Evolutionary conservation across 2,329 filamentous ascomycete species (phyloP).

Genomic region (Ophiostoma novo-ulmi): DNA sequence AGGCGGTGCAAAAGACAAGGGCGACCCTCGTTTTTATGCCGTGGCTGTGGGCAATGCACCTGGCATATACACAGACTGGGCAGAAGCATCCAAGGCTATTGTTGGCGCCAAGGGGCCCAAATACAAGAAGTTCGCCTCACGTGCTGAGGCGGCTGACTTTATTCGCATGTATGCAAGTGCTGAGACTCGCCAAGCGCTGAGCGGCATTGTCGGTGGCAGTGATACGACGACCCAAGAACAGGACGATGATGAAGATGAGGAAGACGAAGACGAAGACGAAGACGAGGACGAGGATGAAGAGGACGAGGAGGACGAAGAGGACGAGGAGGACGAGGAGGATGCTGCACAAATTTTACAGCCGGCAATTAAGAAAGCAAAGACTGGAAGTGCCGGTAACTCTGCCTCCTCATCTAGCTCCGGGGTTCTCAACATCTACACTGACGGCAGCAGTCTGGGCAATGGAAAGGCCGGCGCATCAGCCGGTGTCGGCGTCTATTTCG

Average conservation of each 20-base stretch:
- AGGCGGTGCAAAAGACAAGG: slow-evolving; percentile 37
- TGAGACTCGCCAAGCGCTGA: slow-evolving; percentile 41
- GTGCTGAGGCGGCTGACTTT: slow-evolving; percentile 71
- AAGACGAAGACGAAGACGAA: slow-evolving; percentile 30
- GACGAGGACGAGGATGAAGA: slow-evolving; percentile 31
- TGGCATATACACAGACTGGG: slow-evolving; percentile 61
- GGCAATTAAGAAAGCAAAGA: slow-evolving; percentile 35
- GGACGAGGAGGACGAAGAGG: slow-evolving; percentile 30
- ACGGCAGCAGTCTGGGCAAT: slow-evolving; percentile 58
- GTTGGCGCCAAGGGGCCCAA: slow-evolving; percentile 64
- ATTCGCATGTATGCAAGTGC: slow-evolving; percentile 50
- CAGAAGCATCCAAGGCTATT: slow-evolving; percentile 66
- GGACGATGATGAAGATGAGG: slow-evolving; percentile 28
- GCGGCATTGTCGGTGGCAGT: slow-evolving; percentile 28
- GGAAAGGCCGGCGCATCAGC: slow-evolving; percentile 51
- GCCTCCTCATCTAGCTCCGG: slow-evolving; percentile 22
- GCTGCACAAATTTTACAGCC: slow-evolving; percentile 35
- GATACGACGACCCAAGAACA: slow-evolving; percentile 24
- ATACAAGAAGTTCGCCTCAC: slow-evolving; percentile 64
- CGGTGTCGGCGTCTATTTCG: slow-evolving; percentile 62
- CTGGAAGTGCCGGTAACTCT: slow-evolving; percentile 25
- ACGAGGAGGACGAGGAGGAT: slow-evolving; percentile 30
- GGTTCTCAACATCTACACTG: slow-evolving; percentile 53
- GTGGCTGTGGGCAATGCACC: slow-evolving; percentile 55
- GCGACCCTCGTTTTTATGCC: slow-evolving; percentile 51